Percentiles rank a stretch among this genome's conserved stretches.
Conservation (phyloP, 805 yeast species). For the Ogataea degrootiae region DNA sequence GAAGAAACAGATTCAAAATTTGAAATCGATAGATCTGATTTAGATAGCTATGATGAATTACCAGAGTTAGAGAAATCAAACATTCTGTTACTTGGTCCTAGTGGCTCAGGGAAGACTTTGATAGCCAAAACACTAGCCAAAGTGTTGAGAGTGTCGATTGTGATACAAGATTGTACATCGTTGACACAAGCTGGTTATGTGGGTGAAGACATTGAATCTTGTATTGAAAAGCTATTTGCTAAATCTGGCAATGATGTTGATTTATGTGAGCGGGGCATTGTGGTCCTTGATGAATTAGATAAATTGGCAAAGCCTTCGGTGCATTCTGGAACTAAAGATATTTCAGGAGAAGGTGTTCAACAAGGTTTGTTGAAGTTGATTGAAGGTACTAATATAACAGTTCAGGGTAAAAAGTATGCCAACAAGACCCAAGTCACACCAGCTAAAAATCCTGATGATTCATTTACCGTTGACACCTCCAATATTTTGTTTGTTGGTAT, state of each 20-base stretch:
- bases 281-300: conserved; percentile 58
- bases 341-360: conserved; percentile 63
- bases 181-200: conserved; percentile 62
- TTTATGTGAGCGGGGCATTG: conserved; percentile 50
- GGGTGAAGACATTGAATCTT: conserved; percentile 59
- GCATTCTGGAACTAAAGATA: conserved; percentile 48
- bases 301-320: conserved; percentile 48
- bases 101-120: conserved; percentile 59
- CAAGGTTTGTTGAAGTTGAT: conserved; percentile 53
- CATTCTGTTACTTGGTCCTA: conserved; percentile 52
- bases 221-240: conserved; percentile 47
- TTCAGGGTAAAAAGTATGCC: conserved; percentile 30
- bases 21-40: conserved; percentile 14
- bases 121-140: conserved; percentile 52
- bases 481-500: conserved; percentile 51
- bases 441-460: conserved; percentile 26
- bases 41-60: conserved; percentile 28
- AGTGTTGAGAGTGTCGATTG: conserved; percentile 49
- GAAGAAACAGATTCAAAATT: conserved; percentile 2
- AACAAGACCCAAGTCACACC: conserved; percentile 10
- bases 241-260: conserved; percentile 48
- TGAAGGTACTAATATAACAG: conserved; percentile 50
- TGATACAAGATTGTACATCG: conserved; percentile 59
- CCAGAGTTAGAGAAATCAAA: conserved; percentile 54
- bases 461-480: conserved; percentile 47